A percentile compares a stretch with the other conserved stretches of the same genome.
Evolutionary conservation across 2,329 filamentous ascomycete species (phyloP).

Genomic region (Torrubiellomyces zombiae): DNA sequence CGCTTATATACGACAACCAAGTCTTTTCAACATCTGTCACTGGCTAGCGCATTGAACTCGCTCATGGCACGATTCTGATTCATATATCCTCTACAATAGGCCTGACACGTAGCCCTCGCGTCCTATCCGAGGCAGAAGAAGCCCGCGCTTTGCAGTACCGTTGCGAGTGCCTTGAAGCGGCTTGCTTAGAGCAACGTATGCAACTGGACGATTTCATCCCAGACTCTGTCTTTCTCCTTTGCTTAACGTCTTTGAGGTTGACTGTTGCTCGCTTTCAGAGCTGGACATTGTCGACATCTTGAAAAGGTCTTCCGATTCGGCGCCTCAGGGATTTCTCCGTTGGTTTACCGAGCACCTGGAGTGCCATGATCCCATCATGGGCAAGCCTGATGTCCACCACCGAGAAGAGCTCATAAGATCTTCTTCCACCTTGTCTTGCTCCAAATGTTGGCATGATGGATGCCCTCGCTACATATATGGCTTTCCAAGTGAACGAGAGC

Average conservation of each 20-base stretch:
- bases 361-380: conserved; percentile 29
- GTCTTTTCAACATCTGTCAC: no score
- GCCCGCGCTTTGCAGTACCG: conserved; percentile 39
- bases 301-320: conserved; percentile 12
- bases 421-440: no score
- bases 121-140: conserved; percentile 38
- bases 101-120: conserved; percentile 18
- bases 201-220: no score
- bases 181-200: conserved; percentile 24
- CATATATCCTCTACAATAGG: conserved; percentile 9
- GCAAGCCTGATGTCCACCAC: no score
- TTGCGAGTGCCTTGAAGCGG: conserved; percentile 40
- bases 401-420: no score
- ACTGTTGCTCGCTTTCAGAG: conserved; percentile 6
- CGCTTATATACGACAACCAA: no score
- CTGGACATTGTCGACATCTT: conserved; percentile 16
- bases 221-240: no score
- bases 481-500: conserved; percentile 31
- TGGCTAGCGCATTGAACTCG: no score
- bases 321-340: conserved; percentile 28
- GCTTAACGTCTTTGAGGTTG: no score
- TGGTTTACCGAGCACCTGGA: conserved; percentile 38
- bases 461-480: conserved; percentile 44
- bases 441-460: conserved; percentile 37
- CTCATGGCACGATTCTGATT: no score